Base-by-base conservation (phyloP, 176 grass and related monocot species). In the Urochloa ruziziensis region DNA sequence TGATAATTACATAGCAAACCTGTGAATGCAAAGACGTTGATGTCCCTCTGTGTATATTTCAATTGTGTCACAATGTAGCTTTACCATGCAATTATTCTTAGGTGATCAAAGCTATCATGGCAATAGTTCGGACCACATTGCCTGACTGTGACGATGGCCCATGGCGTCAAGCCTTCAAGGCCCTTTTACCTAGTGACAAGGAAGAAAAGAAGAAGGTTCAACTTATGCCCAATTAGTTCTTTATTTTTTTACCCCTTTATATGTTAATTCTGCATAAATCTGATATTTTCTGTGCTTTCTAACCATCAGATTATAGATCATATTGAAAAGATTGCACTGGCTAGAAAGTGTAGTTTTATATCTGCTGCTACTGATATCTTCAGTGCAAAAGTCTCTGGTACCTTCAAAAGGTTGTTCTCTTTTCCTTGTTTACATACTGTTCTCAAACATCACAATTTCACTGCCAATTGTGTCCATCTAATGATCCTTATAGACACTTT, bases 151-250 rank as follows among this genome's bases (percentile, higher is more conserved):
- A 93, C 60, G 91, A 93, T 86, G 90, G 79, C 28, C 84, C 95
- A 72, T 95, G 82, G 90, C 86, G 82, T 86, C 90, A 93, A 85
- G 92, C 92, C 67, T 94, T 98, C 74, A 98, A 98, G 79, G 80
- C 86, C 42, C 86, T 98, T 91, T 84, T 94, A 18, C 92, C 95
- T 72, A 80, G 75, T 86, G 86, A 98, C 61, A 98, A 91, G 28
- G 95, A 95, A 79, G 92, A 98, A 88, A 98, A 90, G 85, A 98
- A 93, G 81, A 93, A 86, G 90, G 95, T 97, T 86, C 25, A 79
- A 78, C 5, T 84, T 36, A 76, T 72, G 75, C 67, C 68, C 56
- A 27, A 71, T 86, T 9, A 42, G 14, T 79, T 74, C 70, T 84
- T 23, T 4, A 16, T 30, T 75, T 32, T 35, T 37, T 19, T 59